These are phyloP conservation scores for Crucibulum cyathiforme DNA, from an alignment of 1,284 basidiomycete genomes.

Conservation along the genomic window DNA sequence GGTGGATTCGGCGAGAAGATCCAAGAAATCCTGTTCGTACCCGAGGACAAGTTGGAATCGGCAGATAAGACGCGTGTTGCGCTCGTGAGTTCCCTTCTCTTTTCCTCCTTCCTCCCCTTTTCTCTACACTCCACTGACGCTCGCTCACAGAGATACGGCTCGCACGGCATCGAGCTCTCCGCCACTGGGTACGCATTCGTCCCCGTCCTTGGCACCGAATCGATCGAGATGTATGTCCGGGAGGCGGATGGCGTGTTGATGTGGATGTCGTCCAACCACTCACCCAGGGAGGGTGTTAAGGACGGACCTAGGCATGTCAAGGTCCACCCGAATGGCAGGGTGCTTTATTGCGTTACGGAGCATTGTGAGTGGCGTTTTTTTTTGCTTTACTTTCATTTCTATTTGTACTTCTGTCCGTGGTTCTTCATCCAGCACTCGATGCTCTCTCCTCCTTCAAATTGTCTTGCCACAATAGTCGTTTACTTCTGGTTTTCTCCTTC, in stretches of 20 bases:
- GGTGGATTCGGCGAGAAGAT: conserved; percentile 47
- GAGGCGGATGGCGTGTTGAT: conserved; percentile 40
- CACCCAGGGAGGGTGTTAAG: conserved; percentile 43
- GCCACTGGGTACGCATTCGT: conserved; percentile 45
- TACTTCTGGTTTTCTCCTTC: too few species aligned
- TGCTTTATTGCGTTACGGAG: conserved; percentile 55
- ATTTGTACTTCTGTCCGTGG: too few species aligned
- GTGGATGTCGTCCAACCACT: conserved; percentile 41
- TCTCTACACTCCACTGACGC: neutral
- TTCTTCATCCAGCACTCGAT: too few species aligned
- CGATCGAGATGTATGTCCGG: conserved; percentile 50
- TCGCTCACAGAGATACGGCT: conserved; percentile 46
- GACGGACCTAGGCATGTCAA: conserved; percentile 58
- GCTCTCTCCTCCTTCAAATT: neutral
- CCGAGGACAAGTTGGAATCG: conserved; percentile 41
- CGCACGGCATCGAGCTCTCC: conserved; percentile 54
- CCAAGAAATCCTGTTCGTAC: conserved; percentile 52
- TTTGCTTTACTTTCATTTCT: neutral
- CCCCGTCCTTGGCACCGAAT: conserved; percentile 52
- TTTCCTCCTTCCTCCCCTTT: neutral
- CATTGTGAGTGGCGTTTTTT: conserved; percentile 42
- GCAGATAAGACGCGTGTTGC: conserved; percentile 56
- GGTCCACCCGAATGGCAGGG: conserved; percentile 52
- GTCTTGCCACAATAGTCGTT: too few species aligned
- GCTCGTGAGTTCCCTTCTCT: conserved; percentile 35